phyloP scores from a whole-genome alignment of 2,329 filamentous ascomycete species.

The Pseudocercospora musae region DNA sequence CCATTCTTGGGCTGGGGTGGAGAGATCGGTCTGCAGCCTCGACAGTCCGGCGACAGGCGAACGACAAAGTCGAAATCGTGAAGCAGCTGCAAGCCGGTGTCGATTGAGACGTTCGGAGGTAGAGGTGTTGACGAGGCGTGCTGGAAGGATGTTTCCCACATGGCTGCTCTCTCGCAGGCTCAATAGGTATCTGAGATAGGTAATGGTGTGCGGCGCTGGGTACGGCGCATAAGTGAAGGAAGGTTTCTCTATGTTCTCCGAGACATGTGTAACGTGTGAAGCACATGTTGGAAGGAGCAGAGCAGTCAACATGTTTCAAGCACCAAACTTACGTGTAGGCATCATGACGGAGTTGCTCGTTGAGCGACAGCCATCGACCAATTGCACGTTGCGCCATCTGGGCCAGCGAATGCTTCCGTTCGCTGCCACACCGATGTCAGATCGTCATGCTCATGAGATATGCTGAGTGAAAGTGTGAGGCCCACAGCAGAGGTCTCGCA shows the following conservation, averaged over 20 bases:
- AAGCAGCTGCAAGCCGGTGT: slow-evolving; percentile 28
- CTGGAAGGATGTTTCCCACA: slow-evolving; percentile 36
- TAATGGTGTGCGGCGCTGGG: not conserved
- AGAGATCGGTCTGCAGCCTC: slow-evolving; percentile 26
- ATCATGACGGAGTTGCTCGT: slow-evolving; percentile 2
- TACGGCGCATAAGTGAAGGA: not conserved
- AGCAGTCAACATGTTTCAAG: not conserved
- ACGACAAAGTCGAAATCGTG: slow-evolving; percentile 36
- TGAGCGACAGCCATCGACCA: not conserved
- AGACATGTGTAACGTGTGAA: not conserved
- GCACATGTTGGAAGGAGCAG: not conserved
- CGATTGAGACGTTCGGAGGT: slow-evolving; percentile 26
- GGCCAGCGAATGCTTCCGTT: not conserved
- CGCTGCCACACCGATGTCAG: not conserved
- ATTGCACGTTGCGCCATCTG: not conserved
- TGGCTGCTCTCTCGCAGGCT: slow-evolving; percentile 3
- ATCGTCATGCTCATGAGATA: not conserved
- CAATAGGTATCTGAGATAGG: not conserved
- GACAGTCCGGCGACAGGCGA: slow-evolving; percentile 33
- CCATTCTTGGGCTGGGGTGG: slow-evolving; percentile 23
- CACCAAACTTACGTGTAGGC: not conserved
- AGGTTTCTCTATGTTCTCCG: not conserved
- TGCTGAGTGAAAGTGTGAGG: slow-evolving; percentile 7
- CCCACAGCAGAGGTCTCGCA: slow-evolving; percentile 8
- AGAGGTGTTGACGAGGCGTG: slow-evolving; percentile 31